Percentiles rank a stretch among this genome's conserved stretches.
phyloP scores from a whole-genome alignment of 805 yeast genomes.

The Yarrowia phangngaensis region DNA sequence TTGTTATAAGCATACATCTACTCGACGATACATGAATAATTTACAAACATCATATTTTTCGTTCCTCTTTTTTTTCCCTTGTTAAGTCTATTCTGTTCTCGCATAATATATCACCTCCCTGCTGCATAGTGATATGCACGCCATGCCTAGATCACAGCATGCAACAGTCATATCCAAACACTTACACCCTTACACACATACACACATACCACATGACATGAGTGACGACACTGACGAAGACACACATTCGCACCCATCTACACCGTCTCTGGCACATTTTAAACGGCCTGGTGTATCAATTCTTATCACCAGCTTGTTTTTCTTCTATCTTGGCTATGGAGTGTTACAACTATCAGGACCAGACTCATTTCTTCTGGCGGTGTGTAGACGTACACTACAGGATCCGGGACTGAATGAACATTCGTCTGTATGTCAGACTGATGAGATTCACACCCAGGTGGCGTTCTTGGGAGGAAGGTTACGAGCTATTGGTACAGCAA shows the following conservation, averaged over 20 bases:
- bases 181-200: no score
- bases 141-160: no score
- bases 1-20: no score
- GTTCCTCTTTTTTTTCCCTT: no score
- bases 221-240: background rate
- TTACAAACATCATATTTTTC: no score
- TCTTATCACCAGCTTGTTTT: conserved; percentile 5
- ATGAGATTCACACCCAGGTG: conserved; percentile 5
- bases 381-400: conserved; percentile 7
- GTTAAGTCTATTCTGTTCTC: no score
- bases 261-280: background rate
- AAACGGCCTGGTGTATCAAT: conserved; percentile 12
- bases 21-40: no score
- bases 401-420: conserved; percentile 1
- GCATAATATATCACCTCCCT: no score
- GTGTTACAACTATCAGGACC: conserved; percentile 1
- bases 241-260: background rate
- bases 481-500: background rate
- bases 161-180: background rate
- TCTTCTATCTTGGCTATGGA: conserved; percentile 22
- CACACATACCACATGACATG: no score
- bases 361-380: conserved; percentile 12
- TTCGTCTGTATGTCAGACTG: conserved; percentile 11
- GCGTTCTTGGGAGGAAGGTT: conserved; percentile 5
- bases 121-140: no score